Conservation (phyloP, 148 eudicot species). For the Spergularia marina region DNA sequence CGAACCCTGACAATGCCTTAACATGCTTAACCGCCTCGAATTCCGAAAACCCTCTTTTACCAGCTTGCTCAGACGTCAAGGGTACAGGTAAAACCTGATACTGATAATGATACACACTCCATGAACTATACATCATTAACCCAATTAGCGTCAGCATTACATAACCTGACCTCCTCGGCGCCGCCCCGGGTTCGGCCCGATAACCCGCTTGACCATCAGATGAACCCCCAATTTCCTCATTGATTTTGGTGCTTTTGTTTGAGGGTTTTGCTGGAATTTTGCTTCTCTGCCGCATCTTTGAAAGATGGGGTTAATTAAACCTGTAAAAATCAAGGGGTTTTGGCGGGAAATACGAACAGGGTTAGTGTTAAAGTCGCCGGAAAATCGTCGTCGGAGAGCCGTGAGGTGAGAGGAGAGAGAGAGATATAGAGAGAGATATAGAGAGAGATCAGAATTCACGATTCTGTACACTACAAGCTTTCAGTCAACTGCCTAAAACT, state of each 20-base stretch:
- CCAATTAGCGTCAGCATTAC: constrained; percentile 54
- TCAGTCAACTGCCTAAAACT: too few species aligned
- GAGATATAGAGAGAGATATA: too few species aligned
- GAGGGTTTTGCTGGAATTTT: constrained; percentile 6
- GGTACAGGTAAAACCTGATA: constrained; percentile 61
- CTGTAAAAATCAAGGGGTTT: too few species aligned
- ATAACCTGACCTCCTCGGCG: constrained; percentile 51
- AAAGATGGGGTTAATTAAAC: too few species aligned
- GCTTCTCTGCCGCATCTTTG: constrained; percentile 30
- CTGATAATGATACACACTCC: constrained; percentile 69
- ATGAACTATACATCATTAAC: constrained; percentile 50
- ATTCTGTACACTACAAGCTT: too few species aligned
- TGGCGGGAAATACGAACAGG: too few species aligned
- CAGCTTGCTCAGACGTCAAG: constrained; percentile 56
- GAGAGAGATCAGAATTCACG: too few species aligned
- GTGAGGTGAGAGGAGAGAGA: too few species aligned
- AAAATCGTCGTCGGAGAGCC: too few species aligned
- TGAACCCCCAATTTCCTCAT: constrained; percentile 16
- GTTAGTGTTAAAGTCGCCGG: too few species aligned
- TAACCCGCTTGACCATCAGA: not conserved
- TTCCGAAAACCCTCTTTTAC: constrained; percentile 91
- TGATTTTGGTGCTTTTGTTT: not conserved
- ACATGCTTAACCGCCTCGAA: constrained; percentile 74
- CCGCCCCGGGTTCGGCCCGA: constrained; percentile 6
- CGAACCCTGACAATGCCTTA: constrained; percentile 51